phyloP scores from a whole-genome alignment of 2,329 filamentous ascomycete genomes.

The Phialophora expanda region DNA sequence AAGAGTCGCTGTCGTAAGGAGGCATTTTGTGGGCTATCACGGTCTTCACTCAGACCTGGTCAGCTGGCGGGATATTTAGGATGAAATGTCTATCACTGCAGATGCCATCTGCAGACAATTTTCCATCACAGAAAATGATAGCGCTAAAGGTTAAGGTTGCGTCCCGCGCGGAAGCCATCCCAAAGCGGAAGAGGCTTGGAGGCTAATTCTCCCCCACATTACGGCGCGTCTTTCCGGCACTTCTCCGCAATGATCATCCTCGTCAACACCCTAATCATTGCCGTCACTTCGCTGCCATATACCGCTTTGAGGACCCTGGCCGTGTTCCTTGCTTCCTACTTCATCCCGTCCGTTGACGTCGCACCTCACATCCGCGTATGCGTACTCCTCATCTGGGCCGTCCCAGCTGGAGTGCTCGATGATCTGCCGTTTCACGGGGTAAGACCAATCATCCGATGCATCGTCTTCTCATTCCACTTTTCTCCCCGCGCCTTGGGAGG shows the following conservation, averaged over 20 bases:
- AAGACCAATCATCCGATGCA: constrained; percentile 17
- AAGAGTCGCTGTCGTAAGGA: constrained; percentile 84
- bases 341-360: constrained; percentile 16
- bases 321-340: constrained; percentile 3
- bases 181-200: background rate
- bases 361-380: constrained; percentile 10
- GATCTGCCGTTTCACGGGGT: constrained; percentile 3
- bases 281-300: constrained; percentile 17
- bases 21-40: constrained; percentile 59
- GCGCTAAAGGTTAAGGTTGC: constrained; percentile 23
- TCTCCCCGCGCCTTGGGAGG: constrained; percentile 25
- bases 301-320: constrained; percentile 12
- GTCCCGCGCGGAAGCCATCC: constrained; percentile 15
- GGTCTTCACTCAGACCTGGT: background rate
- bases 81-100: background rate
- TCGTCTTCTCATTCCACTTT: constrained; percentile 8
- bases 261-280: constrained; percentile 2
- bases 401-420: constrained; percentile 2
- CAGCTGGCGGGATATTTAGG: background rate
- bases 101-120: background rate
- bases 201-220: constrained; percentile 8
- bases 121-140: background rate
- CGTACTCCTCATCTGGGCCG: constrained; percentile 28
- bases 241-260: constrained; percentile 12
- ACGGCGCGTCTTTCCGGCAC: background rate